Evolutionary conservation across 2,329 filamentous ascomycete genomes (phyloP), one percentile per base, ranked within the genome.

Genomic region (Thelonectria olida): DNA sequence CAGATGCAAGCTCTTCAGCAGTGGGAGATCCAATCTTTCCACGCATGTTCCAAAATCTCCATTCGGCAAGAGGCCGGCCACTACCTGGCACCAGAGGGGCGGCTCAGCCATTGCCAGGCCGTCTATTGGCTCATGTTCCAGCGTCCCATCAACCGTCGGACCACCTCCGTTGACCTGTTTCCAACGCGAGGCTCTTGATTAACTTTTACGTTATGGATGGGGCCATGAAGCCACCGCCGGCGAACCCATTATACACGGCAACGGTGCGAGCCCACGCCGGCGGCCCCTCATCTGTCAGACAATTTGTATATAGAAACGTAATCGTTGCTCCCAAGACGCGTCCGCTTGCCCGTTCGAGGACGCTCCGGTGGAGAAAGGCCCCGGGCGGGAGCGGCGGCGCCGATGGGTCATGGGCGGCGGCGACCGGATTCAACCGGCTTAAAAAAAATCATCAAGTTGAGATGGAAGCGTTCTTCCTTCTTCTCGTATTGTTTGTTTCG

Each of bases 121-220:
- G 12, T 42, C 39, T 6, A 42, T 13, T 22, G 39, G 19, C 20
- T 22, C 19, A 9, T 4, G 5, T 7, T 42, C 39, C 19, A 7
- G 19, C 19, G 10, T 20, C 13, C 17, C 20, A 42, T 39, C 20
- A 22, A 19, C 20, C 22, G 42, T 28, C 22, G 25, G 42, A 17
- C 23, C 42, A 47, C 23, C 27, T 22, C 7, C 10, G 2, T 22
- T 7, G 23, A 8, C 25, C 25, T 27, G 19, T 17, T 19, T 19
- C 19, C 5, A 19, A 20, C 8, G 6, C 15, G n/a, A 42, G 6
- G 7, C 23, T 22, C 39, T 42, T 20, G 10, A 7, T 22, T 10
- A 27, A 47, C n/a, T 55, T 38, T 54, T 54, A 54, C 52, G 42
- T 55, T 47, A 55, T 55, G 34, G 42, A 55, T 55, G 42, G 42